Percentiles rank a stretch among this genome's conserved stretches.
Conservation (phyloP, 192 early-diverging fungal genomes). For the Rhizoclosmatium globosum region DNA sequence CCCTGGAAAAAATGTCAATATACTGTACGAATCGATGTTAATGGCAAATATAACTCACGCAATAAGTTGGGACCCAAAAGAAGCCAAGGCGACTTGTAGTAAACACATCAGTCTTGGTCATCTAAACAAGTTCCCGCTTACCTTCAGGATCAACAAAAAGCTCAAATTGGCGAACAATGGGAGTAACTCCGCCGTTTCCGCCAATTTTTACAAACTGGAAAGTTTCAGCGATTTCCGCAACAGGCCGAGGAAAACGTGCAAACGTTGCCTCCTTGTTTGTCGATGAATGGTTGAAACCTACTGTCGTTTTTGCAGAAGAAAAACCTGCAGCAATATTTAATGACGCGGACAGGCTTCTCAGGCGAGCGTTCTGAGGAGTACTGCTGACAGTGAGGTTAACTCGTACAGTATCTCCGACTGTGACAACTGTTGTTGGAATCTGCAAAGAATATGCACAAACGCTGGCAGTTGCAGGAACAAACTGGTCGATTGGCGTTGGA, state of each 20-base stretch:
- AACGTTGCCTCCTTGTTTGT: background rate
- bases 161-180: background rate
- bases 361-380: background rate
- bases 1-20: background rate
- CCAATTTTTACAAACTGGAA: constrained; percentile 9
- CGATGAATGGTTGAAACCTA: background rate
- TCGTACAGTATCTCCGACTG: background rate
- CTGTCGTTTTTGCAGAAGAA: background rate
- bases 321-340: constrained; percentile 7
- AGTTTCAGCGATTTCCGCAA: background rate
- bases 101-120: background rate
- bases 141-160: constrained; percentile 23
- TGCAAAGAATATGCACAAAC: too few species aligned
- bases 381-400: background rate
- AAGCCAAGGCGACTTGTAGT: too few species aligned
- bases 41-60: background rate
- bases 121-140: background rate
- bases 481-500: too few species aligned
- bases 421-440: background rate
- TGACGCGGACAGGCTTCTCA: background rate
- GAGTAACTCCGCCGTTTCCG: background rate
- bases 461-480: too few species aligned
- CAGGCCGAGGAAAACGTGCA: constrained; percentile 9
- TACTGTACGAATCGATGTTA: too few species aligned
- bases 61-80: too few species aligned